These are phyloP conservation scores for Leishmania gerbilli DNA, from an alignment of 208 protist genomes.

Conservation along the genomic window DNA sequence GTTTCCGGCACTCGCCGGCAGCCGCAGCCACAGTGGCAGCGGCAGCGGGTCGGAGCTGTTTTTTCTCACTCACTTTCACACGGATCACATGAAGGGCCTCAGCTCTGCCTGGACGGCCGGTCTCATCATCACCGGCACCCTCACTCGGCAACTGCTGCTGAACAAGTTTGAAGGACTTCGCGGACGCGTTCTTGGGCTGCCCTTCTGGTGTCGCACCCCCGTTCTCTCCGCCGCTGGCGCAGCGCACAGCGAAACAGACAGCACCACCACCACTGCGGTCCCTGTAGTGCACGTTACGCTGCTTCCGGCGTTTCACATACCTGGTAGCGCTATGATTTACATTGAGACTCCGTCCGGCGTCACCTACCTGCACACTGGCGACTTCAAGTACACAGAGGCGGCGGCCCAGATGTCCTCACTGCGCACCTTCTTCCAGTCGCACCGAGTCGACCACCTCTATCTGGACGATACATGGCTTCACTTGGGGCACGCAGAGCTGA, in stretches of 20 bases:
- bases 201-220: conserved; percentile 40
- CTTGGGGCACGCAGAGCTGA: conserved; percentile 39
- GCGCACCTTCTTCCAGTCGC: conserved; percentile 44
- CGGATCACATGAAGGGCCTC: conserved; percentile 87
- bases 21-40: neutral
- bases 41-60: conserved; percentile 22
- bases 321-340: conserved; percentile 80
- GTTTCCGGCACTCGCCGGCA: conserved; percentile 26
- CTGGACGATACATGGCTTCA: conserved; percentile 89
- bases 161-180: conserved; percentile 45
- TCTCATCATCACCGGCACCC: conserved; percentile 51
- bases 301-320: conserved; percentile 73
- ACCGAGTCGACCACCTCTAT: conserved; percentile 79
- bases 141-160: conserved; percentile 62
- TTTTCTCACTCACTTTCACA: conserved; percentile 88
- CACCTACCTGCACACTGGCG: conserved; percentile 77
- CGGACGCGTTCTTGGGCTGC: conserved; percentile 31
- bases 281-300: conserved; percentile 45
- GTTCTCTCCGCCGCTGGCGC: conserved; percentile 10
- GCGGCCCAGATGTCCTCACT: conserved; percentile 26
- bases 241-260: neutral
- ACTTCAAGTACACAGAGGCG: conserved; percentile 70
- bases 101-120: conserved; percentile 53
- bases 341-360: conserved; percentile 56
- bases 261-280: neutral